Evolutionary conservation across 192 early-diverging fungal species (phyloP).

Genomic region (Rhizoclosmatium sp.): DNA sequence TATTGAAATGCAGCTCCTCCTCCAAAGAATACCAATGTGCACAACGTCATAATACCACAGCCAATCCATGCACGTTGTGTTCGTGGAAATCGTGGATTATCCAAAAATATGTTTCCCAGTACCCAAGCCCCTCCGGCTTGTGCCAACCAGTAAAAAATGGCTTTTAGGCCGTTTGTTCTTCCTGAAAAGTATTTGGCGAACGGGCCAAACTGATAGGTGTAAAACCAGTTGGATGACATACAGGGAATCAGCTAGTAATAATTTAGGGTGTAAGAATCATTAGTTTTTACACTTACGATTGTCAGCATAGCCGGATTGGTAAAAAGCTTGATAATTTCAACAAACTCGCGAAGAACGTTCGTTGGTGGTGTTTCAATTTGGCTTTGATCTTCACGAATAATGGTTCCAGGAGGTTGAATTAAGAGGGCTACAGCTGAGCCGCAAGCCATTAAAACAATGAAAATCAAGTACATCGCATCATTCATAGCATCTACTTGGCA

Average conservation of each 20-base stretch:
- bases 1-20: slow-evolving; percentile 24
- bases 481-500: slow-evolving; percentile 44
- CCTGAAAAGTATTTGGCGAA: slow-evolving; percentile 9
- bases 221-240: slow-evolving; percentile 34
- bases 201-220: slow-evolving; percentile 18
- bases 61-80: slow-evolving; percentile 62
- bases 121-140: slow-evolving; percentile 13
- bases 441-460: slow-evolving; percentile 66
- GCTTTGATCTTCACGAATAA: too few relatives aligned
- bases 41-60: slow-evolving; percentile 51
- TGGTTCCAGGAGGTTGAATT: slow-evolving; percentile 62
- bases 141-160: slow-evolving; percentile 20
- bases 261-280: slow-evolving; percentile 53
- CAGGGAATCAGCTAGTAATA: slow-evolving; percentile 81
- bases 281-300: slow-evolving; percentile 38
- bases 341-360: slow-evolving; percentile 49
- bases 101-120: neutral
- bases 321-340: slow-evolving; percentile 67
- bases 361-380: too few relatives aligned
- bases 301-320: slow-evolving; percentile 69
- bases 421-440: slow-evolving; percentile 53
- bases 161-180: neutral
- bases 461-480: slow-evolving; percentile 75
- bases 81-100: slow-evolving; percentile 52
- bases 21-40: neutral